Base-by-base conservation (phyloP, 495 filamentous ascomycete species). In the Penicillium coprophilum region DNA sequence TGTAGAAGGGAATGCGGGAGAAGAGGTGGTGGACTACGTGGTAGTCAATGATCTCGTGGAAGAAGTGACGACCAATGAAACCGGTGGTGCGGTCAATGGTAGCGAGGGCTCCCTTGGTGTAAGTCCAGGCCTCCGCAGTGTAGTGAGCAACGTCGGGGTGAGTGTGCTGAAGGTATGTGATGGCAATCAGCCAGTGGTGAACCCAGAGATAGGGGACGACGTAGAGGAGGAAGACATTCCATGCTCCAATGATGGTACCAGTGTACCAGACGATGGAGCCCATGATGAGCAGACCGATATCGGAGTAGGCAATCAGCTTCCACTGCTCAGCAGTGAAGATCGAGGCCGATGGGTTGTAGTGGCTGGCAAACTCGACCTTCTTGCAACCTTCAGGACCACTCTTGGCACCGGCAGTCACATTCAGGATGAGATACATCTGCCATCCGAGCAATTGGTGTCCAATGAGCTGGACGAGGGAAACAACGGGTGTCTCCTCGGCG, bases 11-110 rank as follows among this genome's bases (percentile, higher is more conserved):
- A 53, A 94, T 95, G 61, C 81, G 85, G 69, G 80, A 83, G 60
- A 93, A 83, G 67, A 90, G 89, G 78, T 94, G 90, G 77, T 95
- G 90, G 39, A 92, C 82, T 40, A 95, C 90, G 76, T 94, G 90
- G 38, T 88, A 91, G 73, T 95, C 90, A 71, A 92, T 87, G 71
- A 93, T 93, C 63, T 90, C 89, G 77, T 95, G 90, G 73, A 95
- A 81, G 60, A 95, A 79, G 59, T 86, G 82, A 56, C 88, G 88
- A 36, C 90, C 90, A 68, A 92, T 87, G 77, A 92, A 93, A 46
- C 90, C 90, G 60, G 91, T 89, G 64, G 92, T 89, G 66, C 90
- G 89, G 64, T 95, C 90, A 58, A 95, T 89, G 30, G 90, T 95
- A 20, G 89, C 86, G 43, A 89, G 86, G 40, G 90, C 89, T 39